Evolutionary conservation across 2,329 filamentous ascomycete genomes (phyloP), one percentile per base, ranked within the genome.

Genomic region (Fusarium pilosicola): DNA sequence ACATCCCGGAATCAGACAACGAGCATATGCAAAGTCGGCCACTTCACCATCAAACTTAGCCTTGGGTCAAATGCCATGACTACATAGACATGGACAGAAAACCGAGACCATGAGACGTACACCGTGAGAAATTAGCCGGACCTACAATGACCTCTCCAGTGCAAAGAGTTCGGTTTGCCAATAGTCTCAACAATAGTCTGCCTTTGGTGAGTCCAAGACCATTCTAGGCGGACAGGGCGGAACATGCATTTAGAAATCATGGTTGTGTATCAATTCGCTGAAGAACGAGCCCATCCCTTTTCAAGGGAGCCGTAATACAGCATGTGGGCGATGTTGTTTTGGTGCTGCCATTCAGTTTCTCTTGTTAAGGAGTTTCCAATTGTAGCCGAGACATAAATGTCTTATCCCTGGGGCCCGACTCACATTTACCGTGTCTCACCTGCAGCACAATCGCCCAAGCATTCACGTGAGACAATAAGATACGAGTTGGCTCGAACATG

Each of bases 301-400:
- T 22, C 24, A 42, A 63, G 65, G 57, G 66, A 74, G 57, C 58
- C 24, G 26, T 22, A 45, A 30, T 26, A 26, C 17, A 30, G 46
- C 15, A 30, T 12, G 11, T 28, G 32, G n/a, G 49, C n/a, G 14
- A 59, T 14, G 14, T 44, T 20, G 22, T 32, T 61, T 24, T 22
- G 24, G 28, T 64, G 17, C 44, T 63, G 55, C 51, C 57, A 26
- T 46, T 58, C 17, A 51, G 34, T 28, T 42, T 22, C 18, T 57
- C 42, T 34, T 44, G 34, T 46, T 26, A 18, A 48, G 49, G 34
- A 48, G 55, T 38, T 42, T 48, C 12, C 24, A 36, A 6, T 41
- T n/a, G 18, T 38, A 69, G 22, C 65, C 58, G 58, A 69, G 57
- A 69, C 58, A 66, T 11, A 24, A 32, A 5, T 67, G 36, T 67